Evolutionary conservation across 495 filamentous ascomycete genomes (phyloP), one percentile per base, ranked within the genome.

Genomic region (Amorphotheca resinae): DNA sequence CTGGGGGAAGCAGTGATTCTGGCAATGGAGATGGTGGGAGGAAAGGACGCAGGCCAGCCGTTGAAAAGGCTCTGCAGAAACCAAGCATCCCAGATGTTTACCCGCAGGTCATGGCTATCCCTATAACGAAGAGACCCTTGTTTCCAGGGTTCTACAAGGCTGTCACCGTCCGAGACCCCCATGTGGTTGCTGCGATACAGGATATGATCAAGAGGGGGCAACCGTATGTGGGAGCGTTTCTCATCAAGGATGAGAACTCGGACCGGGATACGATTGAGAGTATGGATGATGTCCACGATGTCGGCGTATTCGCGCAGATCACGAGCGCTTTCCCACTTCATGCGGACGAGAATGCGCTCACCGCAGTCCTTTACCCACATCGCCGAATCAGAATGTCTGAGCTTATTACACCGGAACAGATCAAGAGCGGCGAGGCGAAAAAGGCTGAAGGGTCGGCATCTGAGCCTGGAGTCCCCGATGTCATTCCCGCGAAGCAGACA

Each of bases 101-200:
- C 59, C 91, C 93, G 16, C 89, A 96, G 56, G 87, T 99, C 37
- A 87, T 99, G 82, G 93, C 93, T 0, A 89, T 99, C 42, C 91
- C 93, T n/a, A 95, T 99, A 52, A 82, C 84, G 4, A 88, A 91
- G 64, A 75, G 93, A 35, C 93, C 91, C 18, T 64, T 99, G 1
- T 99, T 95, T 62, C 93, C 93, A 0, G 93, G 93, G 0, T 99
- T 95, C 64, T 99, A 99, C 65, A 99, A 99, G 59, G 88, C 93
- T 2, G 84, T 99, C 46, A 96, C 91, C 3, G 87, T 99, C 41
- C 80, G 81, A 48, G 85, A 99, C 58, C 82, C 79, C 4, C 81
- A 86, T 50, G 93, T 99, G 17, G 77, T 84, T 22, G 70, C 74
- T 26, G 93, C 93, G 11, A 93, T 99, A 45, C 77, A 86, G 49